Percentiles rank a stretch among this genome's conserved stretches.
Conservation (phyloP, 345 rosid species). For the Psidium friedrichsthalianum region DNA sequence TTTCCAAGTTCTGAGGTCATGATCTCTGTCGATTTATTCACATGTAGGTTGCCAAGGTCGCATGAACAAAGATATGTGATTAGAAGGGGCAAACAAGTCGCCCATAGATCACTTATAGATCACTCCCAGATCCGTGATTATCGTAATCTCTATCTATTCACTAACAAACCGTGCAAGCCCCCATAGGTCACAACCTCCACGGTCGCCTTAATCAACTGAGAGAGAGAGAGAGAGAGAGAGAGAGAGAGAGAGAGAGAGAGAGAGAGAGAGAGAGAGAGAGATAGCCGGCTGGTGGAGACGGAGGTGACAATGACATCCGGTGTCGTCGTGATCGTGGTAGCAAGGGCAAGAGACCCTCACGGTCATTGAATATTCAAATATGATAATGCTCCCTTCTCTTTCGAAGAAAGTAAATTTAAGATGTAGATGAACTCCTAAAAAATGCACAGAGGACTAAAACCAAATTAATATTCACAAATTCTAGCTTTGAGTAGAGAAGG, state of each 20-base stretch:
- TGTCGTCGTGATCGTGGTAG: neutral
- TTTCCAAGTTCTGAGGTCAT: neutral
- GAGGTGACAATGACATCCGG: neutral
- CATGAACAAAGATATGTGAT: neutral
- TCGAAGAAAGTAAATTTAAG: neutral
- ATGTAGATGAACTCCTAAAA: neutral
- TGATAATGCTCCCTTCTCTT: neutral
- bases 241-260: neutral
- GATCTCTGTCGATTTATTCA: neutral
- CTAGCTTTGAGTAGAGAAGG: neutral
- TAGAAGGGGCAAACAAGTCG: neutral
- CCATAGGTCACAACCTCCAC: neutral
- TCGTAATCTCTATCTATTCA: neutral
- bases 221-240: no score
- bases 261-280: no score
- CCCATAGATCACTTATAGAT: neutral
- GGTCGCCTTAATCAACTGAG: neutral
- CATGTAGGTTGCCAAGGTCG: fast-evolving
- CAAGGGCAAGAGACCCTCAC: neutral
- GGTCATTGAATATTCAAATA: neutral
- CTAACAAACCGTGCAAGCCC: neutral
- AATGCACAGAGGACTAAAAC: neutral
- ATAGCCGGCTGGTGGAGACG: no score
- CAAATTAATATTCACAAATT: neutral
- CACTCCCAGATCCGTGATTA: neutral